phyloP scores from a whole-genome alignment of 495 filamentous ascomycete genomes.

The Penicillium argentinense region DNA sequence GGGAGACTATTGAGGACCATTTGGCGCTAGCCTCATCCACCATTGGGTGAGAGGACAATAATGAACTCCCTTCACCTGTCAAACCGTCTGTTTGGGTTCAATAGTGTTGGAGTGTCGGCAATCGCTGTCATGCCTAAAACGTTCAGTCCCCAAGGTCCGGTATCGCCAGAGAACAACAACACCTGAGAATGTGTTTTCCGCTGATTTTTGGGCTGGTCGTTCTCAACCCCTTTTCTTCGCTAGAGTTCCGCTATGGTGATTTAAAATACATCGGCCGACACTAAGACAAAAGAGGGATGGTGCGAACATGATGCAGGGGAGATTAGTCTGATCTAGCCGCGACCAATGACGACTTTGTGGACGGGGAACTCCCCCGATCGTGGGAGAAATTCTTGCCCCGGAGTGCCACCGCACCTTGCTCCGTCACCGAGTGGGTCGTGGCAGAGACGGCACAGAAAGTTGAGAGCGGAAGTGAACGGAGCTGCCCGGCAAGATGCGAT shows the following conservation, averaged over 20 bases:
- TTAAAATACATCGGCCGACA: not conserved
- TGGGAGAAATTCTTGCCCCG: conserved; percentile 5
- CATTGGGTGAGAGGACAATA: conserved; percentile 10
- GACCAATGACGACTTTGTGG: conserved; percentile 1
- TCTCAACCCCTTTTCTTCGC: conserved; percentile 1
- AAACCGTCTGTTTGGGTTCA: conserved; percentile 27
- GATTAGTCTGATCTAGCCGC: conserved; percentile 4
- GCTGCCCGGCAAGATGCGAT: conserved; percentile 8
- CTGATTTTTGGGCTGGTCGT: too few species aligned
- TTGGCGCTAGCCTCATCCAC: conserved; percentile 13
- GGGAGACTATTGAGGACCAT: conserved; percentile 16
- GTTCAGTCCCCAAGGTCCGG: not conserved
- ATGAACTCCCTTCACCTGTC: conserved; percentile 10
- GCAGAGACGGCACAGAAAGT: conserved; percentile 18
- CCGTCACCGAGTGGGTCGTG: conserved; percentile 17
- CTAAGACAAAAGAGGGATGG: conserved; percentile 7
- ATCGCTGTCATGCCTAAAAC: not conserved
- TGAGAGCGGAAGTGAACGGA: conserved; percentile 9
- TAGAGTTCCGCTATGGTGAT: not conserved
- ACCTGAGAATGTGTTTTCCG: too few species aligned
- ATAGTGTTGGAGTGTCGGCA: conserved; percentile 11
- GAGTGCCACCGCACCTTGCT: conserved; percentile 14
- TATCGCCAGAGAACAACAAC: too few species aligned
- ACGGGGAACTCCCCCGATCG: conserved; percentile 7
- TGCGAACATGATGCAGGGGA: not conserved